Conservation (phyloP, 2,329 filamentous ascomycete species). For the Calonectria leucothoes region DNA sequence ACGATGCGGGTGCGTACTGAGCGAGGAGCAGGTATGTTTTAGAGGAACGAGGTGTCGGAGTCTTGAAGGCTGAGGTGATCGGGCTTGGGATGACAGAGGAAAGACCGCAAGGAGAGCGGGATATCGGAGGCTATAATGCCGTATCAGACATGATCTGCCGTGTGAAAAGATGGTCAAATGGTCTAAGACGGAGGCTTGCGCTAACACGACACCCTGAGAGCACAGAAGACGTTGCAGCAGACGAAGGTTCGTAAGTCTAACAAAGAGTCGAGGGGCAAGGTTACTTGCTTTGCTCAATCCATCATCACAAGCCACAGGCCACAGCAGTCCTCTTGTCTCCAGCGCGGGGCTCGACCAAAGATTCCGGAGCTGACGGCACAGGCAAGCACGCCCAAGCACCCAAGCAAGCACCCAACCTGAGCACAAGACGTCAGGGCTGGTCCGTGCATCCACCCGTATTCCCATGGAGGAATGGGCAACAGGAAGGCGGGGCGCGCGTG, state of each 20-base stretch:
- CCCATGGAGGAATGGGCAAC: neutral
- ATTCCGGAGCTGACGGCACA: slow-evolving; percentile 14
- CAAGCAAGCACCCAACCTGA: too few species aligned
- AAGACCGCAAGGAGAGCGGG: slow-evolving; percentile 26
- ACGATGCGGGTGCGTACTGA: neutral
- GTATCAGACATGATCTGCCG: slow-evolving; percentile 30
- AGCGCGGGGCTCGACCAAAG: slow-evolving; percentile 31
- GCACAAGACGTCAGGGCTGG: slow-evolving; percentile 37
- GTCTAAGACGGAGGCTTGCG: neutral
- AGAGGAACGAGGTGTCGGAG: neutral
- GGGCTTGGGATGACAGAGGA: slow-evolving; percentile 18
- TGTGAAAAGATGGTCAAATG: neutral
- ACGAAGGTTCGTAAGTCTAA: neutral
- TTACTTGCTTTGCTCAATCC: slow-evolving; percentile 16
- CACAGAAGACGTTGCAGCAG: neutral
- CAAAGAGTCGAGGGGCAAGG: slow-evolving; percentile 12
- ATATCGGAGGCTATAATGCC: slow-evolving; percentile 26
- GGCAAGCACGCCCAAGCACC: neutral
- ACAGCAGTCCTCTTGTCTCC: slow-evolving; percentile 4
- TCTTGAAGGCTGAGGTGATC: slow-evolving; percentile 23
- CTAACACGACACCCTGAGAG: neutral
- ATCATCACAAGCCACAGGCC: slow-evolving; percentile 33
- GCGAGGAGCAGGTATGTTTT: neutral
- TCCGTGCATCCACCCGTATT: slow-evolving; percentile 37
- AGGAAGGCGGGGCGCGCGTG: neutral